Evolutionary conservation across 305 asterid species (phyloP).

Genomic region (Fraxinus paxiana): DNA sequence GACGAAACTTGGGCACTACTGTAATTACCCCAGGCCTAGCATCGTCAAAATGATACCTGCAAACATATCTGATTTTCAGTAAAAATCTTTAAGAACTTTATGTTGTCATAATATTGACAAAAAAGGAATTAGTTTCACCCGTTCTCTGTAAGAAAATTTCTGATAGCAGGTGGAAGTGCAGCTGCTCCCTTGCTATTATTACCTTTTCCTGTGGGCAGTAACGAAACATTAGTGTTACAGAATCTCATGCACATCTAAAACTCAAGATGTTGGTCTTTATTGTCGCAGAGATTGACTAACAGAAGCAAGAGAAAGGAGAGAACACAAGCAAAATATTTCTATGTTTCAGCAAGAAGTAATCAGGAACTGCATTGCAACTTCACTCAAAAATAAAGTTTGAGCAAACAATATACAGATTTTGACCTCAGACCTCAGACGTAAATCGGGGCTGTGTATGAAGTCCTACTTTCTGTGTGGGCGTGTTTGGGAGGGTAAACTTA

Average conservation of each 20-base stretch:
- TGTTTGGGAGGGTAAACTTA: not conserved
- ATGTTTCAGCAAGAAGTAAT: not conserved
- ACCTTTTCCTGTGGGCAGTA: constrained; percentile 59
- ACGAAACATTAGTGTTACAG: not conserved
- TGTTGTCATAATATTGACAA: not conserved
- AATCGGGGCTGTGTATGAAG: not conserved
- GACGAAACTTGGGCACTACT: constrained; percentile 60
- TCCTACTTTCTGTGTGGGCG: not conserved
- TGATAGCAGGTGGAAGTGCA: constrained; percentile 67
- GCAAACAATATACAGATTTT: not conserved
- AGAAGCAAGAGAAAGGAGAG: not conserved
- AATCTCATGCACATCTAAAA: constrained; percentile 4
- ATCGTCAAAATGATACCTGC: constrained; percentile 70
- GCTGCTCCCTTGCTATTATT: constrained; percentile 77
- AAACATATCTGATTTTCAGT: constrained; percentile 7
- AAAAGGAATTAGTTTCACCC: constrained; percentile 37
- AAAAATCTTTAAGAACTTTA: not conserved
- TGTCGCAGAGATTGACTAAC: not conserved
- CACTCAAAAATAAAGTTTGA: not conserved
- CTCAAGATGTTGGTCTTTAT: not conserved
- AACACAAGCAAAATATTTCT: not conserved
- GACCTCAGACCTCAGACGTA: not conserved
- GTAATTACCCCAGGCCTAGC: constrained; percentile 49
- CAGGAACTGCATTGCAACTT: not conserved
- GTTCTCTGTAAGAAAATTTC: constrained; percentile 62